Base-by-base conservation (phyloP, 257 asterid species). In the Lycium barbarum region DNA sequence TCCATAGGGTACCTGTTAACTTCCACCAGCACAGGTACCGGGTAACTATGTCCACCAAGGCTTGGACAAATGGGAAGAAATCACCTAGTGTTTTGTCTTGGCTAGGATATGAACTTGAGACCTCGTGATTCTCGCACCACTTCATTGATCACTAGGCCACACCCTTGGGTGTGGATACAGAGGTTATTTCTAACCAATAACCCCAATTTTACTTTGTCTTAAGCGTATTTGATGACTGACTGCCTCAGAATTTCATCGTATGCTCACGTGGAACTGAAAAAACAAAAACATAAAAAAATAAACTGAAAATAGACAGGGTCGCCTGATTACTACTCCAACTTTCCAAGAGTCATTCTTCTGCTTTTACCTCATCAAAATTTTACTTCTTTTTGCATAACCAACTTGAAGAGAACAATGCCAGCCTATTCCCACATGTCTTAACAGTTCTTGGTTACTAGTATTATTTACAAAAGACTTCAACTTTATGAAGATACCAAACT, bases 401-500 rank as follows among this genome's bases (percentile, higher is more conserved):
- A 22, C 63, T 26, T 22, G 43, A 76, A 3, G 47, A 76, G 22
- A 76, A 51, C 82, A 76, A 51, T 51, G 63, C 45, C 63, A 76
- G 45, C 63, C n/a, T 76, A 51, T 51, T 51, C 82, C 22, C 43
- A 51, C 62, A 74, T 74, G 22, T 26, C 81, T 4, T 22, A 13
- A 74, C 81, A 74, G 62, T 49, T 74, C 63, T 51, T 74, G 81
- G 20, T 7, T 33, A 49, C 40, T 26, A 26, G 33, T 22, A 49
- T 62, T 51, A 22, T 76, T 76, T n/a, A 51, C 6, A 76, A 51
- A 76, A 76, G 26, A 76, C 63, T 49, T 74, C 22, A 76, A 51
- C 65, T 26, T 53, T 26, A 13, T 33, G 47, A 76, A 51, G 47
- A 76, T 26, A 14, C 63, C 7, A 51, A 76, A 47, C 26, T 76